A percentile compares a stretch with the other conserved stretches of the same genome.
Conservation (phyloP, 805 yeast genomes). For the Ogataea ganodermae region DNA sequence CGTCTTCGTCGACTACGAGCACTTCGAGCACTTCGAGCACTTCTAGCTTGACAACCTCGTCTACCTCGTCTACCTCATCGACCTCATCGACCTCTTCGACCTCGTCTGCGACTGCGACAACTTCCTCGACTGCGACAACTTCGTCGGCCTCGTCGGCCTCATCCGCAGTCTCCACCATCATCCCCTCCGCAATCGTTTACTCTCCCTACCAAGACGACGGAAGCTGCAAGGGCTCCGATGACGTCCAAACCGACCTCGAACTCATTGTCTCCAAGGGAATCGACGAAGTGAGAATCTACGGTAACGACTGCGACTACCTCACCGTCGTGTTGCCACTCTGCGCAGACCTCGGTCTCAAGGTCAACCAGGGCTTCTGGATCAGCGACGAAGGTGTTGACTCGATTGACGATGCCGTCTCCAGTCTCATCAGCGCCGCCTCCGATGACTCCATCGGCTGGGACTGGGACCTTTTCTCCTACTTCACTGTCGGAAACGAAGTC, state of each 20-base stretch:
- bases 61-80: constrained; percentile 4
- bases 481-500: constrained; percentile 91
- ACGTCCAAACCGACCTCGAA: constrained; percentile 60
- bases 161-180: constrained; percentile 29
- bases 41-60: no score
- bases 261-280: constrained; percentile 64
- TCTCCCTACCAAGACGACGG: constrained; percentile 76
- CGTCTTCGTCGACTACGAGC: constrained; percentile 31
- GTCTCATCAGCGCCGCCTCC: constrained; percentile 19
- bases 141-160: constrained; percentile 35
- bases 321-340: constrained; percentile 65
- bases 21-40: constrained; percentile 33
- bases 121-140: constrained; percentile 31
- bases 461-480: constrained; percentile 75
- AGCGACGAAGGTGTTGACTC: constrained; percentile 63
- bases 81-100: constrained; percentile 16
- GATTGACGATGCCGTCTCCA: constrained; percentile 59
- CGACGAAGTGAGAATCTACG: constrained; percentile 70
- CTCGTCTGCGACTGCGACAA: constrained; percentile 30
- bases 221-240: constrained; percentile 59
- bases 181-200: constrained; percentile 66
- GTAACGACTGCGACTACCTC: constrained; percentile 80
- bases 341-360: constrained; percentile 57
- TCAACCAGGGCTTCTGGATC: constrained; percentile 91
- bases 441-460: constrained; percentile 43